Conservation (phyloP, 352 stramenopile species). For the Phytopythium ostracodes region DNA sequence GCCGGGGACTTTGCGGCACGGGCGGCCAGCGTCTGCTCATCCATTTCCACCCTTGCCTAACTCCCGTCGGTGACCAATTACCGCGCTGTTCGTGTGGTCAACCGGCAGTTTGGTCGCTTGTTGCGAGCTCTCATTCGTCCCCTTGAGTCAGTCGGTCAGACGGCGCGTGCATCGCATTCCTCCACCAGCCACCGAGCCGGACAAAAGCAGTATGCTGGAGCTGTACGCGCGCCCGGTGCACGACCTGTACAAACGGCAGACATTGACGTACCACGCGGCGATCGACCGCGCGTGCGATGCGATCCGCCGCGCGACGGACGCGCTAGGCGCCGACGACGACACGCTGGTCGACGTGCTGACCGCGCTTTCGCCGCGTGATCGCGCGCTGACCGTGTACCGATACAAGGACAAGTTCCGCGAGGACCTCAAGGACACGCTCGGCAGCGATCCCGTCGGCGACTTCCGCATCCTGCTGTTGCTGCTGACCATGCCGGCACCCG, state of each 20-base stretch:
- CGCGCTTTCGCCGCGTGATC: conserved; percentile 38
- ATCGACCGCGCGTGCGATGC: conserved; percentile 51
- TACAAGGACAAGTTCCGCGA: conserved; percentile 65
- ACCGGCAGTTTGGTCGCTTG: background rate
- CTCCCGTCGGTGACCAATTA: background rate
- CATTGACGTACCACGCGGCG: conserved; percentile 30
- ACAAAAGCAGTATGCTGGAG: conserved; percentile 15
- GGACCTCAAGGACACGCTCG: conserved; percentile 58
- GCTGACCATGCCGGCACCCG: conserved; percentile 50
- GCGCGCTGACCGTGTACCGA: conserved; percentile 53
- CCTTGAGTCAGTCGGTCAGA: background rate
- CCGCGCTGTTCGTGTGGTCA: background rate
- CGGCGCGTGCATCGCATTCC: background rate
- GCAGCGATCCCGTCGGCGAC: conserved; percentile 60
- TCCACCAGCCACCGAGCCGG: background rate
- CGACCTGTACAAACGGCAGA: conserved; percentile 27
- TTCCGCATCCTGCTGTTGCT: conserved; percentile 68
- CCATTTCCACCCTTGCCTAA: background rate
- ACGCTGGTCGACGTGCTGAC: conserved; percentile 49
- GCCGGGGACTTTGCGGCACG: background rate
- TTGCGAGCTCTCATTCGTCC: background rate
- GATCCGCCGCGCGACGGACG: conserved; percentile 63
- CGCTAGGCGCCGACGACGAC: conserved; percentile 64
- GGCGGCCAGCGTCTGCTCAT: background rate
- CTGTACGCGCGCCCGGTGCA: conserved; percentile 37